Conservation (phyloP, 805 yeast species). For the Starmera amethionina region DNA sequence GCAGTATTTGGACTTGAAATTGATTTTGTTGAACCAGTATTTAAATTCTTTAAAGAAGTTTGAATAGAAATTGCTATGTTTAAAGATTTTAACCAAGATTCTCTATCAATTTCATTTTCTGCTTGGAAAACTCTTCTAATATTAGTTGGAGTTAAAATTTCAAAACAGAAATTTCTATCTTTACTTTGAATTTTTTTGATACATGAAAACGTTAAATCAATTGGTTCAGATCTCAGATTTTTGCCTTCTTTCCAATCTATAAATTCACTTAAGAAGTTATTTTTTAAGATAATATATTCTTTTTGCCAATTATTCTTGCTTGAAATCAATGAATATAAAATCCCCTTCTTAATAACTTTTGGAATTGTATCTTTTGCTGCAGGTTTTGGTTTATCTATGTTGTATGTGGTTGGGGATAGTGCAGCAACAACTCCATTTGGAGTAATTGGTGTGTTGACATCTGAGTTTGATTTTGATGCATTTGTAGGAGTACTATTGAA, state of each 20-base stretch:
- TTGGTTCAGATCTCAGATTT: constrained; percentile 51
- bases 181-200: constrained; percentile 32
- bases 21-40: background rate
- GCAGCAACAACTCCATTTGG: background rate
- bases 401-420: background rate
- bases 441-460: background rate
- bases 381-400: background rate
- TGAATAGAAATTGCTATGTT: constrained; percentile 39
- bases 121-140: constrained; percentile 68
- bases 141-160: constrained; percentile 61
- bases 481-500: background rate
- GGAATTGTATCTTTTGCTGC: background rate
- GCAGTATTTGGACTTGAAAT: background rate
- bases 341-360: constrained; percentile 25
- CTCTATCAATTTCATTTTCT: constrained; percentile 53
- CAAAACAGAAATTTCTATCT: constrained; percentile 47
- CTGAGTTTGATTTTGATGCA: background rate
- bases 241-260: constrained; percentile 73
- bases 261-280: constrained; percentile 62
- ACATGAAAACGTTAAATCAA: constrained; percentile 61
- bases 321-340: constrained; percentile 49
- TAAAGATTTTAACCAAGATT: constrained; percentile 58
- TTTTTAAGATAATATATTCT: constrained; percentile 70
- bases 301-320: constrained; percentile 76
- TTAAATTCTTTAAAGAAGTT: constrained; percentile 5